Base-by-base conservation (phyloP, 441 rosid species). In the Gossypium gossypioides region DNA sequence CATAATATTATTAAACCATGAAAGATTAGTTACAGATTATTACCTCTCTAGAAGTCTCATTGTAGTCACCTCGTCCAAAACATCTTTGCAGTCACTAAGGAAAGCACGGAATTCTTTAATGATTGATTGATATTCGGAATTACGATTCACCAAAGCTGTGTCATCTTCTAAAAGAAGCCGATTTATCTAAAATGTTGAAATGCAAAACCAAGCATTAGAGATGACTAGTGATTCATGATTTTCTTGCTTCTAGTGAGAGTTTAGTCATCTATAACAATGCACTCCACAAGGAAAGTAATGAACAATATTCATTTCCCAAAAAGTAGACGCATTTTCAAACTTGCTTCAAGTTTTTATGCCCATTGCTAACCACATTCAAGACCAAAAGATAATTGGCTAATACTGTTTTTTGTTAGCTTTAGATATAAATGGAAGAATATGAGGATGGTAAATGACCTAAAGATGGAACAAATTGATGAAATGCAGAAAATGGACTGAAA, bases 21-120 rank as follows among this genome's bases (percentile, higher is more conserved):
- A 46, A 61, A 61, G 29, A 34, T 21, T 29, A 46, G 34, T 55
- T 37, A 56, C 42, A 37, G 67, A 63, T 42, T 55, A 46, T 81
- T 83, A 96, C 99, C 99, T 89, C 82, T 96, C 97, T 76, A 93
- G 83, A 75, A 96, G 90, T 85, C 75, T 93, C 98, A 93, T 91
- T 61, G 99, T 90, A 44, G 99, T 96, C 83, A 91, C 90, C 88
- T 93, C 98, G 83, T 93, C 98, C 83, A 96, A 88, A 54, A 93
- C 98, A 83, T 91, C 96, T 83, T 91, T 91, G 88, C 90, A 83
- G 81, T 96, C 99, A 72, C 98, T 81, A 72, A 91, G 91, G 84
- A 96, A 96, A 77, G 98, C 99, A 83, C 95, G 86, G 37, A 91
- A 96, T 79, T 96, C 97, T 82, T 76, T 90, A 80, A 93, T 90